These are phyloP conservation scores for Rhynchosporium secalis DNA, from an alignment of 2,329 filamentous ascomycete genomes.

Conservation along the genomic window DNA sequence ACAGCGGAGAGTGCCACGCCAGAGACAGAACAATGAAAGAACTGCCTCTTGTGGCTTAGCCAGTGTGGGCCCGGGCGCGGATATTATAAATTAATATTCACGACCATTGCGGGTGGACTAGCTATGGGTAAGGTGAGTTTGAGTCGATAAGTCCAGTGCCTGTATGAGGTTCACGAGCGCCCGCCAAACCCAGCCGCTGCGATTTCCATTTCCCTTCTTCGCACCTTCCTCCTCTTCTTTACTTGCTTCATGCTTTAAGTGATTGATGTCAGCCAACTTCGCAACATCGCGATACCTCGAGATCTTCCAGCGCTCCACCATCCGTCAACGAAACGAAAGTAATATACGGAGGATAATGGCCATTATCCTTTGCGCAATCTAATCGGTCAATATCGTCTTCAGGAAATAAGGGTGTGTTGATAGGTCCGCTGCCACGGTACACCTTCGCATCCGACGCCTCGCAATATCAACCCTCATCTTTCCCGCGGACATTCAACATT, in stretches of 20 bases:
- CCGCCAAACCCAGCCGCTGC: too few relatives aligned
- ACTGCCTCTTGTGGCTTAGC: too few relatives aligned
- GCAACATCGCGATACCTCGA: background rate
- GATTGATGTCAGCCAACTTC: background rate
- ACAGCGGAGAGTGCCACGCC: too few relatives aligned
- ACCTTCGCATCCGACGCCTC: conserved; percentile 10
- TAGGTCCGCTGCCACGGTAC: conserved; percentile 1
- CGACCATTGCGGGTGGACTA: too few relatives aligned
- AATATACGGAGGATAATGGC: background rate
- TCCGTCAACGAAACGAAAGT: background rate
- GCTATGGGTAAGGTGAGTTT: too few relatives aligned
- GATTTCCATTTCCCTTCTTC: background rate
- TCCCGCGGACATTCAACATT: background rate
- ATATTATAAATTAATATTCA: too few relatives aligned
- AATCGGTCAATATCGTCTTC: background rate
- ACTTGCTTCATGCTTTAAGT: background rate
- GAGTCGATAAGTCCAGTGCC: too few relatives aligned
- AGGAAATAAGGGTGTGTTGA: background rate
- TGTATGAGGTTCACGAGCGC: too few relatives aligned
- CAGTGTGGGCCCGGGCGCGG: too few relatives aligned
- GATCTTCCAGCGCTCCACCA: background rate
- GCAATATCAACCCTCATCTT: background rate
- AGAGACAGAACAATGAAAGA: too few relatives aligned
- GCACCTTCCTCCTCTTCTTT: background rate
- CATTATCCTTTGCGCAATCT: background rate